Evolutionary conservation across 106 monocot genomes (phyloP), one percentile per base, ranked within the genome.

Genomic region (Platanthera guangdongensis): DNA sequence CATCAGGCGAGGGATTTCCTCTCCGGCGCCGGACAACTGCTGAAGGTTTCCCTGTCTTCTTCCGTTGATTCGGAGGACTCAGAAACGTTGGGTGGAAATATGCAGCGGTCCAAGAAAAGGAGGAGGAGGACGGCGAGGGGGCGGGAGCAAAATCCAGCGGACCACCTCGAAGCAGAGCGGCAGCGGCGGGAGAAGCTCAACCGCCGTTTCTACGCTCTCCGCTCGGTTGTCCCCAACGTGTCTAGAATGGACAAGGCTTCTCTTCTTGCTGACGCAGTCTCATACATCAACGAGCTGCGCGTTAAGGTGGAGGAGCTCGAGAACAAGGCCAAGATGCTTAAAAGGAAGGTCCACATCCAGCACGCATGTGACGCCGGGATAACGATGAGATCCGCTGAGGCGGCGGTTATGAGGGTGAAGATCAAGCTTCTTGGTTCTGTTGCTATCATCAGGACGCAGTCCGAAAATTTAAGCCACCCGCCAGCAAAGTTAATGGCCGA

Each of bases 161-260:
- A 86, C 81, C 93, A 88, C 82, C 85, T 90, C 32, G 90, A 93
- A 71, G 93, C 93, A 19, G 93, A 93, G 84, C 72, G 90, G 80
- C 93, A 88, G 75, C 80, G 93, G 22, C 51, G 88, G 65, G 90
- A 93, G 75, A 93, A 88, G 75, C 82, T 93, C 50, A 93, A 93
- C 86, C 85, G 81, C 76, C 80, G 88, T 10, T 93, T 93, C 81
- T 90, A 86, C 75, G 87, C 80, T 16, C 88, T 93, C 47, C 85
- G 93, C n/a, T 85, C 93, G n/a, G 93, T 86, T n/a, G 93, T 93
- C 0, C 93, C 93, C 4, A 93, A 87, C 79, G 90, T 93, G 16
- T 86, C 93, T 7, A 77, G 86, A 22, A 87, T 93, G 90, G 89
- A 92, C 85, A 92, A 92, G 81, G 92, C 92, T 13, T 92, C 89